These are phyloP conservation scores for Gelatoporia subvermispora DNA, from an alignment of 768 basidiomycete species.

Conservation along the genomic window DNA sequence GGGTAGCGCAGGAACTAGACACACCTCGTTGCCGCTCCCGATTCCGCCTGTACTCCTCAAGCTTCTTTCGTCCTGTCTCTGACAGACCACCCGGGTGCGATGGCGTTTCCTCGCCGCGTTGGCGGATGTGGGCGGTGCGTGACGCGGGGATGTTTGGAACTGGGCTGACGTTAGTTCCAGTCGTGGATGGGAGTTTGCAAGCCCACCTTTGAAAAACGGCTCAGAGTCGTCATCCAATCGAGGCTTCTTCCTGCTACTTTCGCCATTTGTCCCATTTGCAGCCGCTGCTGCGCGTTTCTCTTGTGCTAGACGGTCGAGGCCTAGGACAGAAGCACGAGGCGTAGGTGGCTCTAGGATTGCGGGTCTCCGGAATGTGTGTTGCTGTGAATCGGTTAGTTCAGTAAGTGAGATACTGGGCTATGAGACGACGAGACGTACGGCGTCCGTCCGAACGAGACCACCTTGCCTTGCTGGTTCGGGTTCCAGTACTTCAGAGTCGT, in stretches of 20 bases:
- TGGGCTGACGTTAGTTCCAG: conserved; percentile 25
- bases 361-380: conserved; percentile 80
- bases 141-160: conserved; percentile 74
- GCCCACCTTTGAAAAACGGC: conserved; percentile 81
- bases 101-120: conserved; percentile 85
- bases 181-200: background rate
- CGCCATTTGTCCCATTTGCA: conserved; percentile 31
- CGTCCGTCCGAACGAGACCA: conserved; percentile 68
- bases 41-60: conserved; percentile 74
- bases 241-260: conserved; percentile 60
- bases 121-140: conserved; percentile 54
- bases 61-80: conserved; percentile 57
- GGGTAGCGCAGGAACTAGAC: background rate
- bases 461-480: conserved; percentile 75
- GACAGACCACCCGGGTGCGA: conserved; percentile 90
- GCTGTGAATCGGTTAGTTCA: too few relatives aligned
- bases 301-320: conserved; percentile 81
- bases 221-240: conserved; percentile 55
- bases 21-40: conserved; percentile 53
- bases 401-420: too few relatives aligned
- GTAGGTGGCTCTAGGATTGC: conserved; percentile 71
- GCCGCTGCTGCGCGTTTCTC: conserved; percentile 73
- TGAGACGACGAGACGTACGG: too few relatives aligned
- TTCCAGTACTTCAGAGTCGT: conserved; percentile 78
- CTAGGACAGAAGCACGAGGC: conserved; percentile 74